A percentile compares a stretch with the other conserved stretches of the same genome.
These are phyloP conservation scores for Fusarium nelsonii DNA, from an alignment of 2,329 filamentous ascomycete genomes.

Conservation along the genomic window DNA sequence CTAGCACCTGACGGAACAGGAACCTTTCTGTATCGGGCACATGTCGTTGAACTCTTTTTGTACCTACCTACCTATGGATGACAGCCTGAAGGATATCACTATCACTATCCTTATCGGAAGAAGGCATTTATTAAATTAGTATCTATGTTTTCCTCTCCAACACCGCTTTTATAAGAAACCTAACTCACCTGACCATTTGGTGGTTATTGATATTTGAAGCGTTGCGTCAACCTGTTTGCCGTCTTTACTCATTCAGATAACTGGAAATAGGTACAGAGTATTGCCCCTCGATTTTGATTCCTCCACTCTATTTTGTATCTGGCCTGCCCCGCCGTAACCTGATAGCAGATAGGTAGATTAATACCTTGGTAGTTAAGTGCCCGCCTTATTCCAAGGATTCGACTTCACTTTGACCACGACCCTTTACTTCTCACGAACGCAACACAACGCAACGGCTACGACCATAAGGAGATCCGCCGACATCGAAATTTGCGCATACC, in stretches of 20 bases:
- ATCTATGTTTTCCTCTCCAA: not conserved
- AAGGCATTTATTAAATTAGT: not conserved
- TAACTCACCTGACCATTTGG: not conserved
- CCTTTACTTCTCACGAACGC: constrained; percentile 18
- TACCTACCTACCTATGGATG: not conserved
- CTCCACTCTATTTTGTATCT: not conserved
- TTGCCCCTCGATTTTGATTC: constrained; percentile 3
- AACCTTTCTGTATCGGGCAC: constrained; percentile 39
- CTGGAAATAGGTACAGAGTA: not conserved
- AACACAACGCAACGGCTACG: not conserved
- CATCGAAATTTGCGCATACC: constrained; percentile 1
- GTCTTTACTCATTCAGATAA: not conserved
- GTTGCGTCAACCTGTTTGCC: not conserved
- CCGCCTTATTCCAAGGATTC: constrained; percentile 35
- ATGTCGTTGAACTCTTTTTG: constrained; percentile 18
- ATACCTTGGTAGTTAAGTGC: constrained; percentile 15
- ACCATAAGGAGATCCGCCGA: not conserved
- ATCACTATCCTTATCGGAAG: not conserved
- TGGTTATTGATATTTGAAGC: not conserved
- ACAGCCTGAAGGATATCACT: constrained; percentile 10
- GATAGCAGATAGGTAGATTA: not conserved
- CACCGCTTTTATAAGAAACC: not conserved
- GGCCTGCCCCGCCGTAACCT: constrained; percentile 27
- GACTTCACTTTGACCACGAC: constrained; percentile 26
- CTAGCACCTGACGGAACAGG: constrained; percentile 32